A percentile compares a stretch with the other conserved stretches of the same genome.
These are phyloP conservation scores for Globomyces pollinis-pini DNA, from an alignment of 192 early-diverging fungal genomes.

Conservation along the genomic window DNA sequence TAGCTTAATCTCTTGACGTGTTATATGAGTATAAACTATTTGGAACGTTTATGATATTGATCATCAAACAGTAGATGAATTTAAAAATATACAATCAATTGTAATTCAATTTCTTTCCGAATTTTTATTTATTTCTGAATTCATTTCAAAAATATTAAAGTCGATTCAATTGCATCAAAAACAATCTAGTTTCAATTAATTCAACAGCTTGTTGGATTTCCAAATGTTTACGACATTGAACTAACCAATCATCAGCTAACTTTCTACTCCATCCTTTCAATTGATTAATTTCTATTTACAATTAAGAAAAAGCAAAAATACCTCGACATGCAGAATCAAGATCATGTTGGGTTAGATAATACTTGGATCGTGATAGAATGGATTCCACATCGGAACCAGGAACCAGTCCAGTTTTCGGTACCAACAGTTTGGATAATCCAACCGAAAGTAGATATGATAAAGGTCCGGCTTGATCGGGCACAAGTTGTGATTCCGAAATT, in stretches of 20 bases:
- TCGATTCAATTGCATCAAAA: neutral
- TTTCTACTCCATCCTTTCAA: slow-evolving; percentile 83
- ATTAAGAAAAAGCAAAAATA: too few relatives aligned
- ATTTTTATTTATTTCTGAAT: too few relatives aligned
- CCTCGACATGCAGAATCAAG: slow-evolving; percentile 79
- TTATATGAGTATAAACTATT: too few relatives aligned
- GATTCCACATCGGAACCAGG: slow-evolving; percentile 81
- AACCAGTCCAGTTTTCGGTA: slow-evolving; percentile 79
- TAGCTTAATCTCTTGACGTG: too few relatives aligned
- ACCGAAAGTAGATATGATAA: slow-evolving; percentile 69
- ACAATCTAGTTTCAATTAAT: slow-evolving; percentile 25
- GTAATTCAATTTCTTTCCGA: too few relatives aligned
- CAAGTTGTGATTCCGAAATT: slow-evolving; percentile 70
- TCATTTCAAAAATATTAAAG: too few relatives aligned
- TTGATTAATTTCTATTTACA: slow-evolving; percentile 93
- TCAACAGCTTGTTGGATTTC: slow-evolving; percentile 83
- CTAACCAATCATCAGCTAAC: slow-evolving; percentile 83
- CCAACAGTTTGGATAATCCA: slow-evolving; percentile 65
- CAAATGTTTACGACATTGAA: slow-evolving; percentile 68
- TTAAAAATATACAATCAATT: too few relatives aligned
- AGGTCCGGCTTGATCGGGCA: slow-evolving; percentile 81
- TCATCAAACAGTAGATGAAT: too few relatives aligned
- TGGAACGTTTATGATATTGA: too few relatives aligned
- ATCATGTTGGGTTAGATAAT: slow-evolving; percentile 68
- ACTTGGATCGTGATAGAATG: slow-evolving; percentile 66